Conservation (phyloP, 192 early-diverging fungal genomes). For the Coemansia sp. region DNA sequence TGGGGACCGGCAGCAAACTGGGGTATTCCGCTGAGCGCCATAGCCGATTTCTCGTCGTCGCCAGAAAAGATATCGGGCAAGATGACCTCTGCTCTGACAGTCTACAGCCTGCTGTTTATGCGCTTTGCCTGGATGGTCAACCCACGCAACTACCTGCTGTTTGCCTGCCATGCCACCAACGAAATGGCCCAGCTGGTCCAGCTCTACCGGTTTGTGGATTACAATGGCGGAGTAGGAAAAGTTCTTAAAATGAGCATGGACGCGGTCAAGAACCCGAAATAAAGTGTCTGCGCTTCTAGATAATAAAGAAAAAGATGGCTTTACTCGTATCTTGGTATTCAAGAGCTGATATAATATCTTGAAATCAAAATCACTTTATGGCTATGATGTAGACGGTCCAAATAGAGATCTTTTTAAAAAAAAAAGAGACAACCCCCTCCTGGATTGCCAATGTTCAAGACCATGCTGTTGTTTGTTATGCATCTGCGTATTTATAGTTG, state of each 20-base stretch:
- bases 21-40: constrained; percentile 95
- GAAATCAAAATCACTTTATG: no score
- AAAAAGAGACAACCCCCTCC: no score
- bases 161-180: constrained; percentile 92
- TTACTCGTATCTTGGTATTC: no score
- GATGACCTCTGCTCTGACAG: constrained; percentile 85
- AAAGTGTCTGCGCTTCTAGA: neutral
- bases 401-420: no score
- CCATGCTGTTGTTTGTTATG: no score
- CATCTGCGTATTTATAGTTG: no score
- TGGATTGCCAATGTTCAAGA: no score
- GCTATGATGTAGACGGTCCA: no score
- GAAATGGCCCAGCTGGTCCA: constrained; percentile 86
- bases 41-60: constrained; percentile 86
- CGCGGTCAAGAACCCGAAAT: constrained; percentile 20
- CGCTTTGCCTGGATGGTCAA: constrained; percentile 91
- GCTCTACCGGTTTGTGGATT: constrained; percentile 79
- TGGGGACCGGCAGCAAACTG: constrained; percentile 72
- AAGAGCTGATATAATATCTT: no score
- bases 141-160: constrained; percentile 86
- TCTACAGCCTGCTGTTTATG: constrained; percentile 94
- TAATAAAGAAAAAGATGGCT: neutral
- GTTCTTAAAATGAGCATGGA: constrained; percentile 25
- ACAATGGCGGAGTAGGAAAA: constrained; percentile 55
- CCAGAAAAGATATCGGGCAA: constrained; percentile 90